Percentiles rank a stretch among this genome's conserved stretches.
phyloP scores from a whole-genome alignment of 345 rosid species.

The Odontarrhena argentea region DNA sequence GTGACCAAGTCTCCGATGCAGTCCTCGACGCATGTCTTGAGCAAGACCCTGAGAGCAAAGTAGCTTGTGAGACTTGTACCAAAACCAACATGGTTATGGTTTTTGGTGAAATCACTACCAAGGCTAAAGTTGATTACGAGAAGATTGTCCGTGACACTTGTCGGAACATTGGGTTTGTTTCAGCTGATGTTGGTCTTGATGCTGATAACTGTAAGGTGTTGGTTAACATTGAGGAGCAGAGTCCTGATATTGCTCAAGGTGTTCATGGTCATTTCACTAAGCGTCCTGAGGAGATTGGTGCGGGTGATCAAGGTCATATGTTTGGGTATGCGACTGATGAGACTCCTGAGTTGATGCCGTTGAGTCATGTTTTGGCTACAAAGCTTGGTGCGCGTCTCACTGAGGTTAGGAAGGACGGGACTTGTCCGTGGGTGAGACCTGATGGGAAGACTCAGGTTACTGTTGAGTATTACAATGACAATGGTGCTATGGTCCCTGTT shows the following conservation, averaged over 20 bases:
- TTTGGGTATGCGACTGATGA: constrained; percentile 80
- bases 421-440: constrained; percentile 74
- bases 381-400: constrained; percentile 77
- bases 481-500: constrained; percentile 78
- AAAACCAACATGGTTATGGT: constrained; percentile 91
- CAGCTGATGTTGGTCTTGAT: constrained; percentile 71
- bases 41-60: constrained; percentile 84
- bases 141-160: constrained; percentile 80
- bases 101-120: constrained; percentile 76
- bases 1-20: constrained; percentile 81
- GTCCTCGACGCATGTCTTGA: constrained; percentile 80
- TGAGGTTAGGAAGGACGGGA: constrained; percentile 78
- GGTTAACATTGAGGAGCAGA: constrained; percentile 81
- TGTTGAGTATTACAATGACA: constrained; percentile 69
- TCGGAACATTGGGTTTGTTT: constrained; percentile 64
- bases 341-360: constrained; percentile 72
- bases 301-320: constrained; percentile 85
- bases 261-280: constrained; percentile 77
- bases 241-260: constrained; percentile 81
- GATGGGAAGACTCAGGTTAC: constrained; percentile 86
- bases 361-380: constrained; percentile 78
- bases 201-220: constrained; percentile 77
- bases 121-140: constrained; percentile 73
- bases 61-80: constrained; percentile 79
- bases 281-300: constrained; percentile 79